phyloP scores from a whole-genome alignment of 768 basidiomycete genomes.

The Boletus vermiculosoides region DNA sequence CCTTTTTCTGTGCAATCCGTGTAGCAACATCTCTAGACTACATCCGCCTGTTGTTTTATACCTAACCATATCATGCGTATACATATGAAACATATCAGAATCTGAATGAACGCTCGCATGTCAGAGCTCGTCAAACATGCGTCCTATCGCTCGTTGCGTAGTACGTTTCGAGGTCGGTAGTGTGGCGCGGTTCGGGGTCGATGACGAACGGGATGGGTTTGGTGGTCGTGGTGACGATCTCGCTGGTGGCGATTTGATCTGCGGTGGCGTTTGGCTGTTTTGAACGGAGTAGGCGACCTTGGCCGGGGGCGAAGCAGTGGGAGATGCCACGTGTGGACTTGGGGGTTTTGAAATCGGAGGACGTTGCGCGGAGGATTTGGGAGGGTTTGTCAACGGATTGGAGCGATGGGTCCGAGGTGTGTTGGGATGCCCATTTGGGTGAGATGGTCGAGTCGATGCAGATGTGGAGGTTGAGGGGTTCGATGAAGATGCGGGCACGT shows the following conservation, averaged over 20 bases:
- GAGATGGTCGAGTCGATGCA: neutral
- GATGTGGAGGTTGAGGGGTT: neutral
- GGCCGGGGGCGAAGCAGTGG: neutral
- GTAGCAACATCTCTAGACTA: conserved; percentile 14
- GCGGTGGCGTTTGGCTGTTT: neutral
- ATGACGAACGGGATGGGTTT: neutral
- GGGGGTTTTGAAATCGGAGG: neutral
- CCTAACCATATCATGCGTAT: conserved; percentile 1
- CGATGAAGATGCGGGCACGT: neutral
- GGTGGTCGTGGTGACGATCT: neutral
- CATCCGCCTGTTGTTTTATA: conserved; percentile 9
- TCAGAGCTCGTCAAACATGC: neutral
- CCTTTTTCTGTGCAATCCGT: neutral
- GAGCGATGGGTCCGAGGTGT: too few species aligned
- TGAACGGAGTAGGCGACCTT: neutral
- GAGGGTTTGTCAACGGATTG: too few species aligned
- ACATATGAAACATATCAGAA: neutral
- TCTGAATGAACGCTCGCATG: neutral
- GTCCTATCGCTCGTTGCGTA: neutral
- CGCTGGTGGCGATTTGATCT: neutral
- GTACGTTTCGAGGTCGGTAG: neutral
- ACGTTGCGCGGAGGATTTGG: too few species aligned
- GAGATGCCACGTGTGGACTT: neutral
- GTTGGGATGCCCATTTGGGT: neutral
- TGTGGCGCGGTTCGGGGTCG: neutral